These are phyloP conservation scores for Colletotrichum horii DNA, from an alignment of 2,329 filamentous ascomycete species.

Conservation along the genomic window DNA sequence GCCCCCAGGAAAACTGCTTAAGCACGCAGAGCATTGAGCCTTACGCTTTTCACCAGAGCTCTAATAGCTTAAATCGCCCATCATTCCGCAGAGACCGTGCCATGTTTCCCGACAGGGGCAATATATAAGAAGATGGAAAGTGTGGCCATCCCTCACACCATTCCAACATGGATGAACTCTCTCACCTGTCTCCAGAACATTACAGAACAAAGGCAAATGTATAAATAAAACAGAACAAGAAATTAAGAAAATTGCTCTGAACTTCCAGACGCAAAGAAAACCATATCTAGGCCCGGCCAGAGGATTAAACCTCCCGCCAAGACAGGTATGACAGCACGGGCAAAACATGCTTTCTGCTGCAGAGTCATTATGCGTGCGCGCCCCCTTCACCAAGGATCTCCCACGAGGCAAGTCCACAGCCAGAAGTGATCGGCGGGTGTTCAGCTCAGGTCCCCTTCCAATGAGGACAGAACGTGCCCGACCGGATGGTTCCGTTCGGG, in stretches of 20 bases:
- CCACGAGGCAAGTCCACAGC: neutral
- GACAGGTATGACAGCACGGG: neutral
- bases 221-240: neutral
- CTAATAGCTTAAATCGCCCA: neutral
- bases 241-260: neutral
- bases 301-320: neutral
- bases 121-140: neutral
- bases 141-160: neutral
- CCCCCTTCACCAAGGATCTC: neutral
- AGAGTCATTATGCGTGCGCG: neutral
- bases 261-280: neutral
- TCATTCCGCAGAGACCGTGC: neutral
- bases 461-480: neutral
- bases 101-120: neutral
- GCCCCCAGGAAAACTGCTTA: neutral
- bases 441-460: neutral
- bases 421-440: neutral
- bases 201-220: neutral
- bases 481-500: conserved; percentile 14
- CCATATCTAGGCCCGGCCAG: neutral
- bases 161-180: neutral
- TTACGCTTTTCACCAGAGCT: neutral
- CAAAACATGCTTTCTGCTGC: neutral
- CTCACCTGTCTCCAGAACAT: neutral
- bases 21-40: neutral